Evolutionary conservation across 768 basidiomycete species (phyloP), one percentile per base, ranked within the genome.

Genomic region (Saitozyma podzolica): DNA sequence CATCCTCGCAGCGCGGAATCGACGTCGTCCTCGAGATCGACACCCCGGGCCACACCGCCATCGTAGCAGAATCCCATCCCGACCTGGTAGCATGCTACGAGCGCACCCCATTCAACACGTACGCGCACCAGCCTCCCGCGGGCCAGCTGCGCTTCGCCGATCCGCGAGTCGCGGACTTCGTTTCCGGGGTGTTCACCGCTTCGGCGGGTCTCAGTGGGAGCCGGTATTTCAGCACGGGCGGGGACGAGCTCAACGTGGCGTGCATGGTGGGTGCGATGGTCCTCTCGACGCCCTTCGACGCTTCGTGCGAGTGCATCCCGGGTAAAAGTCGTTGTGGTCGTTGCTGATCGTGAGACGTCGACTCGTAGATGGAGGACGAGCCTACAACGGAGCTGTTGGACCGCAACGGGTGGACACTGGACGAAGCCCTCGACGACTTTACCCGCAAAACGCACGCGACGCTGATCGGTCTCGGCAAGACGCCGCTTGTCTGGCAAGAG

Each of bases 401-500:
- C n/a, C 58, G 70, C 3, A 83, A 74, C 19, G 84, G 83, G 5
- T 80, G 80, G 72, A 89, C 86, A 0, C 70, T 93, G 9, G 82
- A 85, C 42, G 80, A 88, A 58, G 89, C 89, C 0, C 78, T 93
- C 45, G 82, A 85, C 66, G 68, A 73, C 2, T 92, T 92, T 69
- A 86, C 85, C 0, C 76, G 84, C 57, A 82, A 81, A 0, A 86
- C 86, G 1, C 90, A 91, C 73, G 75, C 70, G 0, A 84, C 84
- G 3, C 78, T 92, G 52, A 80, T 76, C 8, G 78, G 78, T 0
- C 70, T 83, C 1, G 87, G 86, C 0, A 92, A 92, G 80, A 88
- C 84, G 0, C 87, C 90, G 1, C 86, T 91, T 40, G 89, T 92
- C 7, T 92, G 90, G 88, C 87, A 92, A 83, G 88, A 90, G 73